phyloP scores from a whole-genome alignment of 78 protist genomes.

The Cavenderia fasciculata region DNA sequence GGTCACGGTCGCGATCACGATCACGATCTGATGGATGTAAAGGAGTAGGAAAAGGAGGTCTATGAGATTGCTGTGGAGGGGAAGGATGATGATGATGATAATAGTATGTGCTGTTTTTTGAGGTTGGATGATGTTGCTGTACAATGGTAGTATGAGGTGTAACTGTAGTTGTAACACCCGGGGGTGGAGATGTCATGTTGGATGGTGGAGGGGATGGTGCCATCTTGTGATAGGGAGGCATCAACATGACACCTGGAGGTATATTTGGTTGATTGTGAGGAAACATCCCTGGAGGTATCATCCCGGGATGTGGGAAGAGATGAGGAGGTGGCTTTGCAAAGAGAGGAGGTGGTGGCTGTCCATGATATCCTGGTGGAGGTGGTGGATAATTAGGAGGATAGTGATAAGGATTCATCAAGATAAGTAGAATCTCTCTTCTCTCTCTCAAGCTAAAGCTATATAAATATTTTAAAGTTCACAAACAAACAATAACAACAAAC shows the following conservation, averaged over 20 bases:
- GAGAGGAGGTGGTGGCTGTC: neutral
- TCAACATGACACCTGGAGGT: conserved; percentile 5
- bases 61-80: neutral
- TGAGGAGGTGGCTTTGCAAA: neutral
- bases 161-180: no score
- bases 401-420: no score
- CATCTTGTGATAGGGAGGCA: neutral
- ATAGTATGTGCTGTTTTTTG: neutral
- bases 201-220: neutral
- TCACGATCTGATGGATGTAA: neutral
- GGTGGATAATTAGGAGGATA: neutral
- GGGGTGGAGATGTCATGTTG: neutral
- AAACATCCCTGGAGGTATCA: neutral
- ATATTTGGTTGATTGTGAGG: conserved; percentile 6
- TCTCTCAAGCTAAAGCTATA: no score
- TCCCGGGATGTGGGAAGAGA: neutral
- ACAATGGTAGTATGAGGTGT: neutral
- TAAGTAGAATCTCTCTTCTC: no score
- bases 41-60: neutral
- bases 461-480: no score
- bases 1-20: neutral
- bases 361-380: neutral
- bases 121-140: neutral
- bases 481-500: no score
- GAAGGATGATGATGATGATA: neutral